These are phyloP conservation scores for Torrubiella hemipterigena DNA, from an alignment of 2,329 filamentous ascomycete species.

Conservation along the genomic window DNA sequence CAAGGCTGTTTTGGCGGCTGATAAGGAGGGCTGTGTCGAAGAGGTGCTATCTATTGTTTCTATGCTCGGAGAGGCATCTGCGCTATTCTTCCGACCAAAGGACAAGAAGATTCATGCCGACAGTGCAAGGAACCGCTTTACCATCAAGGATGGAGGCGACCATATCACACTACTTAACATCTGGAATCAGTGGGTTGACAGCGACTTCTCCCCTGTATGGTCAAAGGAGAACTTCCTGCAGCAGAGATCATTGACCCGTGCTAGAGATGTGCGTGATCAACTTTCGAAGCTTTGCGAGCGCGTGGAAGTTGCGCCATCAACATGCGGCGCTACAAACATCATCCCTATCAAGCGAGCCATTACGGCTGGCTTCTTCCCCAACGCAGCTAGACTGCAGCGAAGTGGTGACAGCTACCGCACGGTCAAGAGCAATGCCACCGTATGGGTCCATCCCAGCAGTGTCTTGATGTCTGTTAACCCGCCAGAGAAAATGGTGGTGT, in stretches of 20 bases:
- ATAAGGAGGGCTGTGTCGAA: conserved; percentile 84
- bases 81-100: conserved; percentile 88
- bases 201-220: conserved; percentile 81
- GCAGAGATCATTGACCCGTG: conserved; percentile 76
- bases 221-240: conserved; percentile 88
- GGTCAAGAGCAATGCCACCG: conserved; percentile 78
- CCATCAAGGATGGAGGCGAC: conserved; percentile 81
- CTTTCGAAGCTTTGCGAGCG: conserved; percentile 85
- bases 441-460: conserved; percentile 83
- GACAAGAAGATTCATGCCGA: conserved; percentile 97
- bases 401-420: conserved; percentile 83
- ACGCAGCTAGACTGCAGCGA: conserved; percentile 72
- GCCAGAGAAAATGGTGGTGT: conserved; percentile 69
- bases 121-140: conserved; percentile 78
- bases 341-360: conserved; percentile 74
- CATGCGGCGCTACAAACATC: conserved; percentile 58
- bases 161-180: conserved; percentile 82
- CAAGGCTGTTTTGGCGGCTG: conserved; percentile 77
- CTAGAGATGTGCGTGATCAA: conserved; percentile 86
- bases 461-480: conserved; percentile 71
- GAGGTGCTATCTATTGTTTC: conserved; percentile 89
- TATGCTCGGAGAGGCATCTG: conserved; percentile 80
- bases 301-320: conserved; percentile 68
- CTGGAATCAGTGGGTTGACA: conserved; percentile 92
- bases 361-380: conserved; percentile 87